Base-by-base conservation (phyloP, 1,139 yeast genomes). In the Williopsis jadinii region DNA sequence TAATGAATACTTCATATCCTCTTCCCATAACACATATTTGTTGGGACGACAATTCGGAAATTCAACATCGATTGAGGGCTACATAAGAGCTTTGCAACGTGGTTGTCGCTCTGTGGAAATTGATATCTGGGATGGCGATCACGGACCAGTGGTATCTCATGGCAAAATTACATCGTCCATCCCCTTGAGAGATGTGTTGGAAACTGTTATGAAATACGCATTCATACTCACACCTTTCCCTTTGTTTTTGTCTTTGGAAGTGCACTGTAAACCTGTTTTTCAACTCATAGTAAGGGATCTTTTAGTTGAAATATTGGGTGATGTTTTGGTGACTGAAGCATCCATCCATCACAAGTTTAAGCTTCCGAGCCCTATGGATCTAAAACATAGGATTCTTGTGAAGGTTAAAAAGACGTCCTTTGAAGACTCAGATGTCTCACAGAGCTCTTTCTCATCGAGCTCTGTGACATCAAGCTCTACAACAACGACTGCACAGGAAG, bases 21-120 rank as follows among this genome's bases (percentile, higher is more conserved):
- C 97, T 0, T 88, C 97, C 0, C 99, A 94, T 60, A 94, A 94
- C 59, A 94, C 98, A 0, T 94, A 92, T 58, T 67, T 94, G 10
- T 64, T 80, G 26, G 98, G 97, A 0, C 71, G 95, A 30, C 98
- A 94, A 57, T 73, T 87, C n/a, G 95, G 81, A 2, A 96, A 94
- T 15, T 47, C 50, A n/a, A 79, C 75, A 12, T 85, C 97, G 0
- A 77, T 87, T 1, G 97, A 92, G 55, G 95, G 95, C 0, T 94
- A 92, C 52, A 80, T 87, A n/a, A 74, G 84, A 41, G 95, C 87
- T 0, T 64, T 94, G 39, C 96, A 88, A 55, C 75, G 88, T 43
- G 97, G 98, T 1, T 92, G 97, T 54, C 69, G 96, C 37, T 88
- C 97, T 51, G 71, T 94, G 19, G 99, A 94, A 56, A 78, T 94